These are phyloP conservation scores for Pseudonectria buxi DNA, from an alignment of 2,329 filamentous ascomycete genomes.

Conservation along the genomic window DNA sequence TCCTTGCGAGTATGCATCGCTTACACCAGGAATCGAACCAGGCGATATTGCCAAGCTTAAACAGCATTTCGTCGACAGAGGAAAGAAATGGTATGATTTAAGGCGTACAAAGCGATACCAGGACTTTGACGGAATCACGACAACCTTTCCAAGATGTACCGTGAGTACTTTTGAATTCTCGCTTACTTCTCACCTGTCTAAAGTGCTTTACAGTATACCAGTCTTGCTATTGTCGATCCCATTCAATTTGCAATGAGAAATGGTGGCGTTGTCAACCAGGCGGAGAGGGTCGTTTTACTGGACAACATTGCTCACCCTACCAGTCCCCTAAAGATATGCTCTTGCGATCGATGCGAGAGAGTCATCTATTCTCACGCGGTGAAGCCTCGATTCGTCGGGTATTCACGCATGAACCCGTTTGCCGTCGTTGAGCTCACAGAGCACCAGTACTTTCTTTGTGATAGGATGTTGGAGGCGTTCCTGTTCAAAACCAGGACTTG, in stretches of 20 bases:
- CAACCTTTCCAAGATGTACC: neutral
- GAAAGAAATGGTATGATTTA: constrained; percentile 6
- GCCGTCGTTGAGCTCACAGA: constrained; percentile 2
- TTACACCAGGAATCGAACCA: neutral
- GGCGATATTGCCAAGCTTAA: constrained; percentile 1
- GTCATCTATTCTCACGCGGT: constrained; percentile 2
- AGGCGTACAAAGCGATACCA: constrained; percentile 3
- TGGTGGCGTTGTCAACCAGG: neutral
- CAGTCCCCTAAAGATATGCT: constrained; percentile 5
- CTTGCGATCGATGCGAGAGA: constrained; percentile 4
- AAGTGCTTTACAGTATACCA: neutral
- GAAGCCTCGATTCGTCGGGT: constrained; percentile 5
- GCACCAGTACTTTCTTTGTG: constrained; percentile 12
- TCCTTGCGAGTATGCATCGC: constrained; percentile 8
- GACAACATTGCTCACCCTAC: neutral
- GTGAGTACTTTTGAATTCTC: neutral
- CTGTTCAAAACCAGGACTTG: constrained; percentile 12
- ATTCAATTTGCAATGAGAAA: neutral
- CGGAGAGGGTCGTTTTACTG: neutral
- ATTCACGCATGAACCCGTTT: constrained; percentile 3
- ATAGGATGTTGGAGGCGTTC: constrained; percentile 7
- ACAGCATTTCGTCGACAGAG: constrained; percentile 6
- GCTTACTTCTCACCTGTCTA: neutral
- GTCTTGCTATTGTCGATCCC: constrained; percentile 2
- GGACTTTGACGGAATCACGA: constrained; percentile 8